Evolutionary conservation across 371 early-diverging fungal species (phyloP).

Genomic region (Sporodiniella umbellata): DNA sequence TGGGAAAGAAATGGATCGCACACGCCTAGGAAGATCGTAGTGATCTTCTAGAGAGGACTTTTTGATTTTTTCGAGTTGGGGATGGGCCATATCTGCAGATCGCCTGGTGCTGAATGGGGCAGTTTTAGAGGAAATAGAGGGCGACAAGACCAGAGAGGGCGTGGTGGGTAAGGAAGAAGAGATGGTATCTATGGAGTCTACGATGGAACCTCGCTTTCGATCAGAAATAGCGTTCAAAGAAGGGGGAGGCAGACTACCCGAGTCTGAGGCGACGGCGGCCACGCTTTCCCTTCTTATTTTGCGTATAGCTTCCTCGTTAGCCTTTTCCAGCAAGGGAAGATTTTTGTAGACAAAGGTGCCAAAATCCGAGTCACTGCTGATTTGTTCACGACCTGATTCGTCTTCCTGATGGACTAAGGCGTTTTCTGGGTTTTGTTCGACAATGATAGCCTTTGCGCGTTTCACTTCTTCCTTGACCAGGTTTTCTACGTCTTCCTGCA

Average conservation of each 20-base stretch:
- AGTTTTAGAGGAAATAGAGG: conserved; percentile 2
- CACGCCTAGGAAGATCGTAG: background rate
- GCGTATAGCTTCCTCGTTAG: conserved; percentile 78
- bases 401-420: conserved; percentile 12
- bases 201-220: conserved; percentile 22
- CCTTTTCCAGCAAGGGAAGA: conserved; percentile 81
- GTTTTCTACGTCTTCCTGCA: conserved; percentile 29
- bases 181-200: background rate
- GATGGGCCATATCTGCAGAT: background rate
- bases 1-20: background rate
- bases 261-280: background rate
- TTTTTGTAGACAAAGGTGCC: conserved; percentile 93
- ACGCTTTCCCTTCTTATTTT: conserved; percentile 51
- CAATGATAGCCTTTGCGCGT: conserved; percentile 38
- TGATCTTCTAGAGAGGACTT: background rate
- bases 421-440: conserved; percentile 40
- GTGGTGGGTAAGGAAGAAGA: conserved; percentile 14
- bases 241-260: background rate
- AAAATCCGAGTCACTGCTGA: conserved; percentile 64
- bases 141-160: conserved; percentile 9
- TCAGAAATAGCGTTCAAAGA: conserved; percentile 74
- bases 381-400: conserved; percentile 44
- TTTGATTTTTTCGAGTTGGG: background rate
- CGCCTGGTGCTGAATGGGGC: conserved; percentile 7
- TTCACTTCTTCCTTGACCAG: conserved; percentile 25